phyloP scores from a whole-genome alignment of 1,284 basidiomycete species.

The Rhodotorula sp. region DNA sequence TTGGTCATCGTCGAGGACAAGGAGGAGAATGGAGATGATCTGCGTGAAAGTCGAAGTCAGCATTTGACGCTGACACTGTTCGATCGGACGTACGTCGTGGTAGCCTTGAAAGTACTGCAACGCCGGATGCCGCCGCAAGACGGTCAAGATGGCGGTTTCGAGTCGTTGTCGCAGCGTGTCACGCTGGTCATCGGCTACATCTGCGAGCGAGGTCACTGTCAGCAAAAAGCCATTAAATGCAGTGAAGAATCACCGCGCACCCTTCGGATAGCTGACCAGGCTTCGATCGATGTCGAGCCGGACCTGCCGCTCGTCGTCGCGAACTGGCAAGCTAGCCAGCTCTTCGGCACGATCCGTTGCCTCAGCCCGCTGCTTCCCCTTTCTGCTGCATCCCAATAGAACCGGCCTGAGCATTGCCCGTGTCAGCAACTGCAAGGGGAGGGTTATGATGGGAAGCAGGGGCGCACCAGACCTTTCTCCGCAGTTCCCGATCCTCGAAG shows the following conservation, averaged over 20 bases:
- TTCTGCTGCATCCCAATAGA: constrained; percentile 14
- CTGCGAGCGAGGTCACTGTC: not conserved
- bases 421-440: not conserved
- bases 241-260: constrained; percentile 14
- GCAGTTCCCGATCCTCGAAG: constrained; percentile 23
- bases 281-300: constrained; percentile 45
- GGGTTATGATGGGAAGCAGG: too few species aligned
- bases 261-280: constrained; percentile 43
- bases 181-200: constrained; percentile 30
- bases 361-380: not conserved
- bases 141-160: constrained; percentile 39
- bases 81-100: constrained; percentile 19
- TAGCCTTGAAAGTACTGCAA: constrained; percentile 47
- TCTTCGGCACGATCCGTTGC: not conserved
- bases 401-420: constrained; percentile 17
- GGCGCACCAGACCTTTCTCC: constrained; percentile 26
- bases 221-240: not conserved
- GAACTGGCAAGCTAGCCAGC: not conserved
- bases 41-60: constrained; percentile 25
- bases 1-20: constrained; percentile 40
- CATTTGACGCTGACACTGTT: not conserved
- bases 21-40: constrained; percentile 45
- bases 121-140: constrained; percentile 41
- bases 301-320: constrained; percentile 42
- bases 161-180: constrained; percentile 37